phyloP scores from a whole-genome alignment of 2,329 filamentous ascomycete genomes.

The Stagonosporopsis vannaccii region DNA sequence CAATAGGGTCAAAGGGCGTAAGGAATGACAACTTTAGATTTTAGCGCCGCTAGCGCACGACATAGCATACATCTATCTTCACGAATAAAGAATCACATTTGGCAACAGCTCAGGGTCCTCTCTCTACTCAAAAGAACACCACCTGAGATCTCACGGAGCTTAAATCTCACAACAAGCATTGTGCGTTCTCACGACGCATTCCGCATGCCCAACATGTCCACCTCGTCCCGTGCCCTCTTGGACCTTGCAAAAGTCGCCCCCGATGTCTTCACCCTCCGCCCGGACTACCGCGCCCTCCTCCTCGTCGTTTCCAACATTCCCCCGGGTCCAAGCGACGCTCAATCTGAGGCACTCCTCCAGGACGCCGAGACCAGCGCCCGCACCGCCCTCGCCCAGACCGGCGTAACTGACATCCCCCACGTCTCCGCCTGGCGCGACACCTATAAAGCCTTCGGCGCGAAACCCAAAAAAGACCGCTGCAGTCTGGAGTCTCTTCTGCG shows the following conservation, averaged over 20 bases:
- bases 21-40: background rate
- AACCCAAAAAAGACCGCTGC: constrained; percentile 48
- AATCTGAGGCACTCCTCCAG: constrained; percentile 40
- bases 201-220: background rate
- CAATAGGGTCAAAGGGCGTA: background rate
- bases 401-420: constrained; percentile 45
- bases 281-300: constrained; percentile 50
- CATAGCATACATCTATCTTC: background rate
- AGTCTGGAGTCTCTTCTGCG: constrained; percentile 50
- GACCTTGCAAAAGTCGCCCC: constrained; percentile 12
- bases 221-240: background rate
- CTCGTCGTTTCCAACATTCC: constrained; percentile 45
- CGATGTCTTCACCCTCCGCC: constrained; percentile 46
- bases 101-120: too few species aligned
- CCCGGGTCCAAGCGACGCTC: constrained; percentile 41
- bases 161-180: too few species aligned
- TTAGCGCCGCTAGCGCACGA: background rate
- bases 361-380: constrained; percentile 36
- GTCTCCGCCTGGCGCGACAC: constrained; percentile 50
- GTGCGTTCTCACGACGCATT: too few species aligned
- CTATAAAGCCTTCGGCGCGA: constrained; percentile 51
- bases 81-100: background rate
- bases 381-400: constrained; percentile 15
- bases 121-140: background rate
- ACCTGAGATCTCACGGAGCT: too few species aligned